phyloP scores from a whole-genome alignment of 176 grass and related monocot species.

The Coix lacrymajobi region DNA sequence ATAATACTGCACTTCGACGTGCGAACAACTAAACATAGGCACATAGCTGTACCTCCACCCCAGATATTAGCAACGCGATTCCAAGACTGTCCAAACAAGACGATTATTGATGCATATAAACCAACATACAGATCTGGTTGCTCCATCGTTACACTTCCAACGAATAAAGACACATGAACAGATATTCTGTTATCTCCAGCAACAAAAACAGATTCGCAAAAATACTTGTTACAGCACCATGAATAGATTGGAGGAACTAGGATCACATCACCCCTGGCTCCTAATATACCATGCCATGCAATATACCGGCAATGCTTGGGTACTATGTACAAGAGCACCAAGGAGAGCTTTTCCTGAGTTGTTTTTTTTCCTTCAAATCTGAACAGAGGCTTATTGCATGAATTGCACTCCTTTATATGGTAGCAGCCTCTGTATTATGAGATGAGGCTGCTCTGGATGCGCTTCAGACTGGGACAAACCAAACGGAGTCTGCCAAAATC shows the following conservation, averaged over 20 bases:
- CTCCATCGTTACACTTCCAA: neutral
- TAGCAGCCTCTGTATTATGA: slow-evolving; percentile 21
- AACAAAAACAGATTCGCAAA: slow-evolving; percentile 11
- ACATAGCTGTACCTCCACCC: neutral
- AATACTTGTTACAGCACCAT: slow-evolving; percentile 22
- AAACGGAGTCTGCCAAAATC: slow-evolving; percentile 60
- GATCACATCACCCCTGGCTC: neutral
- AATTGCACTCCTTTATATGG: neutral
- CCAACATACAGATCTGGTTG: neutral
- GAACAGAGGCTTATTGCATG: neutral
- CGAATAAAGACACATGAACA: neutral
- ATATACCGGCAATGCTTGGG: slow-evolving; percentile 27
- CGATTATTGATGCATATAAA: slow-evolving; percentile 29
- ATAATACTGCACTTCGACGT: neutral
- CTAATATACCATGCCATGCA: slow-evolving; percentile 27
- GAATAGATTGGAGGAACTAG: slow-evolving; percentile 13
- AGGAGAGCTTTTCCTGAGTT: neutral
- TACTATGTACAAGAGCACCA: slow-evolving; percentile 42
- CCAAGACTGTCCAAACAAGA: neutral
- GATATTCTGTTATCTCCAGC: neutral
- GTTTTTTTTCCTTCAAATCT: neutral
- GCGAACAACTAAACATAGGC: neutral
- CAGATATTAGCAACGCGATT: neutral
- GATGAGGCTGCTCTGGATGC: slow-evolving; percentile 55
- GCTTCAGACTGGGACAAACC: slow-evolving; percentile 70